Percentiles rank a stretch among this genome's conserved stretches.
Conservation (phyloP, 179 eudicot genomes). For the Beta macrorhiza region DNA sequence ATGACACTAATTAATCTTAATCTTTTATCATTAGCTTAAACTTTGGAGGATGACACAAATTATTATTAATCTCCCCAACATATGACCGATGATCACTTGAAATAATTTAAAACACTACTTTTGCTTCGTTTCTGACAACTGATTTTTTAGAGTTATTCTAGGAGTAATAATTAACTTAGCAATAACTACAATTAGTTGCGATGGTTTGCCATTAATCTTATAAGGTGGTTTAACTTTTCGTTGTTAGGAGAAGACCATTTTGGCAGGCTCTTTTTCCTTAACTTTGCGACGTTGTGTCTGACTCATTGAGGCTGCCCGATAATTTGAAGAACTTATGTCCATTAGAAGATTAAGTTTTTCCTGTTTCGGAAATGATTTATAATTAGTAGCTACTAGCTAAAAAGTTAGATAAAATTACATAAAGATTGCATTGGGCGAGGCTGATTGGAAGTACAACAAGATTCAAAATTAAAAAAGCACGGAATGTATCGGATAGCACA, state of each 20-base stretch:
- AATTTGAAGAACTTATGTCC: neutral
- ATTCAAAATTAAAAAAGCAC: too few species aligned
- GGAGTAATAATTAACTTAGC: neutral
- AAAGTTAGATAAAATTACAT: too few species aligned
- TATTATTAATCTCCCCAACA: neutral
- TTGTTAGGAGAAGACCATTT: neutral
- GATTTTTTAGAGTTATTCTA: neutral
- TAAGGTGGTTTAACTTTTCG: neutral
- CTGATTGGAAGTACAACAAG: too few species aligned
- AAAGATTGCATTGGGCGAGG: too few species aligned
- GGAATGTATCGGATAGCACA: too few species aligned
- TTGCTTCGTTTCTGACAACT: neutral
- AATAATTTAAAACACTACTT: neutral
- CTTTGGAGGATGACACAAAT: constrained; percentile 12
- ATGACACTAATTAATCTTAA: neutral
- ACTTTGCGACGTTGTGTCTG: neutral
- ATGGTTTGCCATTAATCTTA: neutral
- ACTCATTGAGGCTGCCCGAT: neutral
- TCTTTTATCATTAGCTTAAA: neutral
- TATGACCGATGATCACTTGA: neutral
- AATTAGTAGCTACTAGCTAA: too few species aligned
- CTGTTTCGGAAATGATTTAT: too few species aligned
- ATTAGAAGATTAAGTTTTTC: too few species aligned
- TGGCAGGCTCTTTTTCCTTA: too few species aligned
- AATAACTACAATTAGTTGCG: neutral